A percentile compares a stretch with the other conserved stretches of the same genome.
Conservation (phyloP, 2,329 filamentous ascomycete species). For the Phialophora tarda region DNA sequence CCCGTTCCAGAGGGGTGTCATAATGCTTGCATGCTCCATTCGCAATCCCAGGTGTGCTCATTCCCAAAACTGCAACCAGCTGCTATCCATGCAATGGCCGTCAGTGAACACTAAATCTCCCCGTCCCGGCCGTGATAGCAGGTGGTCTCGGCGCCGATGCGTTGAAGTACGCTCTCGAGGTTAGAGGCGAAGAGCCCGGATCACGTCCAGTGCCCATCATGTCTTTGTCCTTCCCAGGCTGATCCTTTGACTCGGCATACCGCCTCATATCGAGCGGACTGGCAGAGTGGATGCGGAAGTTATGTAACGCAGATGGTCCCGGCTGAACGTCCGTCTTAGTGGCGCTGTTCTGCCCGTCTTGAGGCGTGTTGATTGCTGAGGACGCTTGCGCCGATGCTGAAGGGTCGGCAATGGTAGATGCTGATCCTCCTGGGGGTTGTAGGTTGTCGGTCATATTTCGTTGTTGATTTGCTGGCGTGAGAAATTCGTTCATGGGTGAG, state of each 20-base stretch:
- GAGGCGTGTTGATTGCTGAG: conserved; percentile 52
- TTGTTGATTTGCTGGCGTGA: conserved; percentile 53
- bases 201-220: conserved; percentile 19
- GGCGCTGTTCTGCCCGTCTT: conserved; percentile 49
- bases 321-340: conserved; percentile 38
- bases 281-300: conserved; percentile 32
- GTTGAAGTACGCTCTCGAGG: conserved; percentile 28
- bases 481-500: conserved; percentile 43
- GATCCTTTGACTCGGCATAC: conserved; percentile 26
- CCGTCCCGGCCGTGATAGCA: conserved; percentile 34
- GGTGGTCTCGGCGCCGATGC: conserved; percentile 20
- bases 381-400: conserved; percentile 51
- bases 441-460: conserved; percentile 49
- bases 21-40: background rate
- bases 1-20: background rate
- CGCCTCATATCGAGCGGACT: conserved; percentile 36
- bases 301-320: conserved; percentile 17
- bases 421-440: conserved; percentile 51
- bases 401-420: conserved; percentile 53
- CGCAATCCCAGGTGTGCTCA: background rate
- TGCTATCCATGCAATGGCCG: background rate
- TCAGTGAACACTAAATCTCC: conserved; percentile 42
- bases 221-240: conserved; percentile 22
- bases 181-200: conserved; percentile 31
- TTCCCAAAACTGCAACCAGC: background rate